Base-by-base conservation (phyloP, 73 alveolate species). In the Durusdinium trenchii region DNA sequence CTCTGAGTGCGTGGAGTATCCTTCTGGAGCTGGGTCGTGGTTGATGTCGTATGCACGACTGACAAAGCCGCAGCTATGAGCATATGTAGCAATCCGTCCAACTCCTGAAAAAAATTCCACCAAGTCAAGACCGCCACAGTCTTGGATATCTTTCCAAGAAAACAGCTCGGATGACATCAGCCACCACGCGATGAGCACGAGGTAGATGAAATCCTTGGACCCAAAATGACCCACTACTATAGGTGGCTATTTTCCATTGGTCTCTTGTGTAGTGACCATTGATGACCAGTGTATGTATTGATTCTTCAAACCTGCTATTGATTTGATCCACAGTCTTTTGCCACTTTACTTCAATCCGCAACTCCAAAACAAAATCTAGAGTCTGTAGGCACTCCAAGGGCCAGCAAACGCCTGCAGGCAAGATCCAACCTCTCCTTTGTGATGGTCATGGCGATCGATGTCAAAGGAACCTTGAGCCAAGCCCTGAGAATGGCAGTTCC, bases 101-200 rank as follows among this genome's bases (percentile, higher is more conserved):
- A 75, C 57, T 3, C 85, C 85, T 2, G 57, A 40, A 36, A 40
- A 75, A 54, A 40, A 75, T 36, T 75, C 85, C 3, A 75, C 23
- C 52, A 75, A 9, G 35, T 75, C 57, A 14, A 40, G 3, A 5
- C 85, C 85, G 4, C 43, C 85, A 36, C 1, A 12, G 35, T 69
- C 50, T 2, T 46, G 23, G 30, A 75, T 36, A 14, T 42, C 85
- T 14, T 38, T 38, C 85, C 85, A 75, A 5, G 85, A 4, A 9
- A 40, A 40, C 47, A 4, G 38, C 57, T 54, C 85, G 38, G 85
- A 18, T 10, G 85, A 40, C 57, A 40, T 38, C 6, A 75, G 85
- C 85, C 85, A 75, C 85, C 85, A 75, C 14, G 57, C 85, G 3
- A 75, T 40, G 23, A 75, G 52, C 85, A 75, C 85, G 57, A 75